A percentile compares a stretch with the other conserved stretches of the same genome.
Evolutionary conservation across 257 asterid species (phyloP).

Genomic region (Solanum pimpinellifolium): DNA sequence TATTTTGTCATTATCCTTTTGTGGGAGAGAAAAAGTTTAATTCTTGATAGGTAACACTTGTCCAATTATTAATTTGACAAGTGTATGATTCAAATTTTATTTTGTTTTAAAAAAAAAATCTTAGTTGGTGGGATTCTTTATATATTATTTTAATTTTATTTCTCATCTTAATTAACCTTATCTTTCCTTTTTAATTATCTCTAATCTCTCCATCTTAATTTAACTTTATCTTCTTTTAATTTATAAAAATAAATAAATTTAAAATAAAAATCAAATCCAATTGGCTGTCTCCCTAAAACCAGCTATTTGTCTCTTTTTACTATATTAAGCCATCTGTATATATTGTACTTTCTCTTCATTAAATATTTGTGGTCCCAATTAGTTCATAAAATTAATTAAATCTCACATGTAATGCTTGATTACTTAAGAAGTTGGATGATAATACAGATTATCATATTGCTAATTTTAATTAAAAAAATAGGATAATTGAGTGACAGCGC

Average conservation of each 20-base stretch:
- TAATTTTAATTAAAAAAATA: neutral
- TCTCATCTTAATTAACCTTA: neutral
- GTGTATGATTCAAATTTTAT: slow-evolving; percentile 1
- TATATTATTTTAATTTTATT: slow-evolving; percentile 1
- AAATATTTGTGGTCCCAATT: neutral
- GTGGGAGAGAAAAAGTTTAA: neutral
- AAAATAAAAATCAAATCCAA: neutral
- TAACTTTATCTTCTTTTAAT: neutral
- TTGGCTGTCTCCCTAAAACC: slow-evolving; percentile 10
- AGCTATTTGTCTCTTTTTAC: neutral
- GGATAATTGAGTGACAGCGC: neutral
- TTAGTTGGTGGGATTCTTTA: neutral
- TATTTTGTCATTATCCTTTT: neutral
- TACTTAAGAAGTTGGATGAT: neutral
- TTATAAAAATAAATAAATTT: too few relatives aligned
- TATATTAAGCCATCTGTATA: neutral
- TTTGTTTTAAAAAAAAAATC: neutral
- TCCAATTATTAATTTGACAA: neutral
- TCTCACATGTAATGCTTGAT: neutral
- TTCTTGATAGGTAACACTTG: neutral
- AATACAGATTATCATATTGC: neutral
- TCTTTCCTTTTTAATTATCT: neutral
- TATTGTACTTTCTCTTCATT: neutral
- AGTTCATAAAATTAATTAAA: neutral
- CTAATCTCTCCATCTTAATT: neutral